phyloP scores from a whole-genome alignment of 257 asterid genomes.

The Anisodus tanguticus region DNA sequence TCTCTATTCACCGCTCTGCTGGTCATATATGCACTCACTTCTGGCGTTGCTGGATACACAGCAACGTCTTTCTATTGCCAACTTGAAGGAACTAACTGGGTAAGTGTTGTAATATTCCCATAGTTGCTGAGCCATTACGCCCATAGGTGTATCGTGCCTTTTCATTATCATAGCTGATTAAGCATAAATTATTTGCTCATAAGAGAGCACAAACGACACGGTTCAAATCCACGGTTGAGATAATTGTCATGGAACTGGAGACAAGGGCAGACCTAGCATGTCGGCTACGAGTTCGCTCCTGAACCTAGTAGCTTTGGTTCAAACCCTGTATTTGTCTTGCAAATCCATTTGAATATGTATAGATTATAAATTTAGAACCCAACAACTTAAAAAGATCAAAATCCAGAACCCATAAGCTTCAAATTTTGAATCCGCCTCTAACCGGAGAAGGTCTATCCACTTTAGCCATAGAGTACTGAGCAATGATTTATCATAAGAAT shows the following conservation, averaged over 20 bases:
- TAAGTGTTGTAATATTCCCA: conserved; percentile 27
- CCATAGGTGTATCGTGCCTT: background rate
- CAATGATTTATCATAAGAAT: conserved; percentile 13
- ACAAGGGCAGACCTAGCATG: background rate
- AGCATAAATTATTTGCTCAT: background rate
- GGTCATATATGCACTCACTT: conserved; percentile 71
- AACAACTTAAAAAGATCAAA: background rate
- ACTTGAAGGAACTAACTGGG: conserved; percentile 81
- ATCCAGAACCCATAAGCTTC: background rate
- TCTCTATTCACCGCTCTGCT: conserved; percentile 63
- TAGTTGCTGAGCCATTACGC: background rate
- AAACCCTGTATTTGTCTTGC: background rate
- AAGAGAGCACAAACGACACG: background rate
- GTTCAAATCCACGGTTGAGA: background rate
- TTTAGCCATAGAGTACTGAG: background rate
- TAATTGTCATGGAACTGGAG: background rate
- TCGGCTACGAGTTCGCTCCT: background rate
- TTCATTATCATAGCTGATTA: background rate
- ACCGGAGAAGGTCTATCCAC: background rate
- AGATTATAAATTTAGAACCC: background rate
- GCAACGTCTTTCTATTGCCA: conserved; percentile 69
- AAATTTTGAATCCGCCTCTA: background rate
- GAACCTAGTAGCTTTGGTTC: background rate
- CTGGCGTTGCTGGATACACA: conserved; percentile 70
- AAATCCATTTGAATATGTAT: background rate